Base-by-base conservation (phyloP, 805 yeast genomes). In the Metschnikowia colocasiae region DNA sequence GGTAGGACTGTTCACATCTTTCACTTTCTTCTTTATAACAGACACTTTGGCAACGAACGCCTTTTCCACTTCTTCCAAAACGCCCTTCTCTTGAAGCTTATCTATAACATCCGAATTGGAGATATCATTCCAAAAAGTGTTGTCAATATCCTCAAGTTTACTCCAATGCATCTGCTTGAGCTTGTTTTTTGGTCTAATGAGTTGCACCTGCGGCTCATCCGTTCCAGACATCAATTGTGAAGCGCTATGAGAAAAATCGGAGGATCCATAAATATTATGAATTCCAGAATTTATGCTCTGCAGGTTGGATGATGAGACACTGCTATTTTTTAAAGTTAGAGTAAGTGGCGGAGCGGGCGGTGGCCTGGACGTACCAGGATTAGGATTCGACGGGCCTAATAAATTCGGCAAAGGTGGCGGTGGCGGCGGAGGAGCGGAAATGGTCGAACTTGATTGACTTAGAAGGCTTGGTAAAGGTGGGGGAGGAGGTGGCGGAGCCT, bases 131-230 rank as follows among this genome's bases (percentile, higher is more conserved):
- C 99, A 92, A 50, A 94, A 85, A 0, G 98, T 91, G 38, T 83
- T 80, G 44, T 83, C 86, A 18, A 94, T 85, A 49, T 82, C 77
- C 29, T 92, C 96, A 32, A 95, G 75, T 59, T 87, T 88, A 57
- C 92, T 97, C 98, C 98, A 95, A 63, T 94, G 99, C 73, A 94
- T 77, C 63, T 92, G 99, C 63, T 95, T 94, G 54, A 94, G 76
- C 61, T 85, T 87, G 49, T 80, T 75, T 59, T 80, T 82, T 3
- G 95, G 91, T 52, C 88, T 60, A 5, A 63, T 49, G 33, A 32
- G 37, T n/a, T 25, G 37, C 26, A 8, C 23, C 20, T 10, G 12
- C 6, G 25, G 6, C 9, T n/a, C 45, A 5, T 32, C 39, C 19
- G 7, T 19, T 32, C 33, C 43, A 20, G 25, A n/a, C 6, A 30